Base-by-base conservation (phyloP, 2,329 filamentous ascomycete genomes). In the Pleomassaria siparia region DNA sequence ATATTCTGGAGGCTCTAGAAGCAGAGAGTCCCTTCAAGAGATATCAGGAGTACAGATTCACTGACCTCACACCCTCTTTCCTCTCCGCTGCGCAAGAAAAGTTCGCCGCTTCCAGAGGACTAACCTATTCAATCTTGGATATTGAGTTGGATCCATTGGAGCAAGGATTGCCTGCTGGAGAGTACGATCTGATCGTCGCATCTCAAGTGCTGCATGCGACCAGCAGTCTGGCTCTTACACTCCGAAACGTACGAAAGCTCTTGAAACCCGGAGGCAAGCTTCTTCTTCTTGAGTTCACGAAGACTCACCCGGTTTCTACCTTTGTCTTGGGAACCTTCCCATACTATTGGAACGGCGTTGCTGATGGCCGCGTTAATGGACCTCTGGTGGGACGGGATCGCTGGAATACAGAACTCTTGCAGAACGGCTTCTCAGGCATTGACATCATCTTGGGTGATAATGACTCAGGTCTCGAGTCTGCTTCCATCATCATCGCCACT, bases 331-430 rank as follows among this genome's bases (percentile, higher is more conserved):
- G 53, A 5, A 13, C 44, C 2, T 39, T 58, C 26, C 43, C 46
- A 3, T 49, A 40, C 18, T 56, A 51, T 53, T 58, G 54, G 53
- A 18, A 48, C 1, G 25, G 46, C 15, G 18, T 21, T 2, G 62
- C 71, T 4, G 59, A 64, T 24, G 64, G 64, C 1, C 53, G 62
- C 22, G 45, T 37, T 2, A 40, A 47, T 9, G 59, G 55, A 3
- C 70, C 71, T 0, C 53, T 45, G 16, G 29, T 69, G 3, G 58
- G 60, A 1, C 44, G 54, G 2, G 43, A 47, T 1, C 40, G 56
- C 30, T 74, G 73, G 72, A 49, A 67, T 29, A 42, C 36, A 1
- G 33, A 65, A 3, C 56, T 74, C 28, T 42, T 44, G 12, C 43
- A 56, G 1, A 54, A 58, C 11, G 69, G 68, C 4, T 72, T 72